Base-by-base conservation (phyloP, 176 grass and related monocot species). In the Thinopyrum elongatum region DNA sequence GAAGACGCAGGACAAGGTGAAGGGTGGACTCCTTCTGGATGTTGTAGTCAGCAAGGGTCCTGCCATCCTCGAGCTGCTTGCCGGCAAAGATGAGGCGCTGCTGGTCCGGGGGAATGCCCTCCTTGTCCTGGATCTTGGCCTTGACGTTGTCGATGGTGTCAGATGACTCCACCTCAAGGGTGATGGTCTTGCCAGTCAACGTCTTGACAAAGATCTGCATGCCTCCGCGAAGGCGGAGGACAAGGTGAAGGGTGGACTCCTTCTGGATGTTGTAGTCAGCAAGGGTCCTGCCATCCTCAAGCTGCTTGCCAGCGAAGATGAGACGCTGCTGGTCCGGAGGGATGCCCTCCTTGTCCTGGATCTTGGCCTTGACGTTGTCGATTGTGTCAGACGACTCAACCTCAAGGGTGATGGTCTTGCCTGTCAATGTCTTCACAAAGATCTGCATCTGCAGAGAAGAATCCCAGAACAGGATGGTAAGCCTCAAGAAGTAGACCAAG, bases 301-400 rank as follows among this genome's bases (percentile, higher is more conserved):
- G 76, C 78, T 97, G 94, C 89, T 97, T 97, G 10, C 92, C 94
- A 0, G 94, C 94, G 0, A 97, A 97, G 47, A 97, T 97, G 4
- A 97, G 71, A 5, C 94, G 61, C 79, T 94, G 94, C 92, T 97
- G 92, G 74, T 97, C 88, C 3, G 94, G 94, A 0, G 94, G 94
- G 2, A 97, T 97, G 1, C 94, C 94, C 83, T 97, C 94, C 88
- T 97, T 97, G 78, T 97, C 94, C 61, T 94, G 94, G 55, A 97
- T 97, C 80, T 97, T 74, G 13, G 71, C 39, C 41, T 74, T 74
- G 0, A 74, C 71, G 0, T 74, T 74, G 23, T 74, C 71, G 0
- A 74, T 74, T 1, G 71, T 74, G 23, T 74, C 71, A 4, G 71
- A 74, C 7, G 23, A 47, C 71, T 74, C 71, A 0, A 74, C 71